phyloP scores from a whole-genome alignment of 176 grass and related monocot species.

The Canna indica region DNA sequence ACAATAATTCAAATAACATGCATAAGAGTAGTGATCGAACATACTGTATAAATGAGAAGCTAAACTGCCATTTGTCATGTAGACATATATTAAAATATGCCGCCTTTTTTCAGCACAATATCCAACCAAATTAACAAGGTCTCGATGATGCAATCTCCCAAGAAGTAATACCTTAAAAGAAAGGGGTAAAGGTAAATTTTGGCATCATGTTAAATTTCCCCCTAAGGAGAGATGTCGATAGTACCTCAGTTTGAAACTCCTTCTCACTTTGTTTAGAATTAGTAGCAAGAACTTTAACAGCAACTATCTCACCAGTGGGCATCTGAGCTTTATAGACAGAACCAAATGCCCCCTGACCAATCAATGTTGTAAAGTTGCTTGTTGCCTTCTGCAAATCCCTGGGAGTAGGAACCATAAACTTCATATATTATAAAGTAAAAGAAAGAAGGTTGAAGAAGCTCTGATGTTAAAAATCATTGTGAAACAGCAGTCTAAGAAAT shows the following conservation, averaged over 20 bases:
- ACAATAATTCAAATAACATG: not conserved
- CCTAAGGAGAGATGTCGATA: not conserved
- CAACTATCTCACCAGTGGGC: slow-evolving; percentile 78
- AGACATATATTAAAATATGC: slow-evolving; percentile 87
- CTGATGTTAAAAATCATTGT: not conserved
- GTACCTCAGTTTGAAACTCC: slow-evolving; percentile 93
- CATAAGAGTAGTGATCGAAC: not conserved
- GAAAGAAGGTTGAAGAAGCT: not conserved
- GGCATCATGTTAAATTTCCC: not conserved
- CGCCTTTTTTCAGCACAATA: slow-evolving; percentile 93
- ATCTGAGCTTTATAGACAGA: slow-evolving; percentile 87
- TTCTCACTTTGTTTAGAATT: slow-evolving; percentile 94
- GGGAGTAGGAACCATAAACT: slow-evolving; percentile 3
- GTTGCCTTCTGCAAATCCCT: slow-evolving; percentile 94
- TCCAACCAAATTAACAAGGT: slow-evolving; percentile 96
- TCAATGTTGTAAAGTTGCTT: slow-evolving; percentile 72
- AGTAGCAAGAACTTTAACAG: slow-evolving; percentile 80
- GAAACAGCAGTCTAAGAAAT: too few species aligned
- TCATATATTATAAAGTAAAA: not conserved
- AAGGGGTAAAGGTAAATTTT: slow-evolving; percentile 5
- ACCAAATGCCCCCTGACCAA: slow-evolving; percentile 90
- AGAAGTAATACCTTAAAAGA: slow-evolving; percentile 79
- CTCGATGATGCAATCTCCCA: slow-evolving; percentile 87
- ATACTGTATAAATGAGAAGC: slow-evolving; percentile 92
- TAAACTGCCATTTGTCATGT: slow-evolving; percentile 90